Base-by-base conservation (phyloP, 352 stramenopile genomes). In the Pythium monospermum region DNA sequence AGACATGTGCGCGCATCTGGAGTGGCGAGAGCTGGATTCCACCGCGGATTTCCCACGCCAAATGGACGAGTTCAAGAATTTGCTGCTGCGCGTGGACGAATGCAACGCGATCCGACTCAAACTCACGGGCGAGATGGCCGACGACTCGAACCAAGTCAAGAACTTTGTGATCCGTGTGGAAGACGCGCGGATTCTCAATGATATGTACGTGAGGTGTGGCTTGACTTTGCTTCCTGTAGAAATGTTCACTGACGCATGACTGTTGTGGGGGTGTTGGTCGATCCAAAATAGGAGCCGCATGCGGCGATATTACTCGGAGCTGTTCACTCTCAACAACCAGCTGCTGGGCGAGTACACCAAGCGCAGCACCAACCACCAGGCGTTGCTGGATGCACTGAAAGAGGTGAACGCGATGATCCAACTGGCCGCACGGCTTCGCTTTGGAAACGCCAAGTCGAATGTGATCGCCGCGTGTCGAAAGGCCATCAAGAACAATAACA, bases 321-420 rank as follows among this genome's bases (percentile, higher is more conserved):
- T 98, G 36, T 94, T 94, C 51, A 81, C 73, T 21, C 68, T 98
- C 22, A 97, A 97, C 71, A 89, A 90, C 49, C 73, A 96, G 53
- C 70, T 97, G 26, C 53, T 97, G 27, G 85, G 84, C 23, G 90
- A 96, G 68, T 96, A 97, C 69, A 92, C 76, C 6, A 97, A 97
- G 66, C 79, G 91, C 40, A 91, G 79, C 41, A 96, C 82, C 5
- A 97, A 96, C 56, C 89, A 98, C 51, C 67, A 95, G 43, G 84
- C 79, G 25, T 70, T 98, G 33, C 61, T 97, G n/a, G 80, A 87
- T 25, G 73, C 83, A 28, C 69, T 98, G 3, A 96, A 97, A 46
- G 79, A 97, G 19, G 85, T 98, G 11, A 97, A 97, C 59, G 76
- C 71, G 40, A 95, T 93, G 73, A 96, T 97, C 42, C 87, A 97